These are phyloP conservation scores for Ustilago xerochloae DNA, from an alignment of 1,284 basidiomycete genomes.

Conservation along the genomic window DNA sequence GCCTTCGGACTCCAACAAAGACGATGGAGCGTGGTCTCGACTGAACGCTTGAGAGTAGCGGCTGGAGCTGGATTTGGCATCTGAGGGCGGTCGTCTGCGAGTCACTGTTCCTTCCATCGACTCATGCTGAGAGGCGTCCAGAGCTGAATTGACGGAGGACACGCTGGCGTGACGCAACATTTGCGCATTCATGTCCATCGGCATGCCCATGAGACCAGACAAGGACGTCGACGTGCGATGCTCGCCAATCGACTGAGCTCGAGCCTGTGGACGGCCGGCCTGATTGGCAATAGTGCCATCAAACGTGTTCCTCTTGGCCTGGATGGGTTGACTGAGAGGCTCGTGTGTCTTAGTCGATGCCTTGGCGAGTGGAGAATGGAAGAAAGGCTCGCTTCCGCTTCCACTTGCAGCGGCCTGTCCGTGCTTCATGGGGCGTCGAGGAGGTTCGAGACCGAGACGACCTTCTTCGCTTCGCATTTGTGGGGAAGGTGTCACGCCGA, in stretches of 20 bases:
- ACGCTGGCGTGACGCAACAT: constrained; percentile 40
- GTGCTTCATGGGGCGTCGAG: constrained; percentile 29
- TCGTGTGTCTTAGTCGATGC: constrained; percentile 43
- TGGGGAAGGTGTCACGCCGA: constrained; percentile 51
- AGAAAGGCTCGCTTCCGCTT: constrained; percentile 13
- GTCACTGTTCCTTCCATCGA: constrained; percentile 3
- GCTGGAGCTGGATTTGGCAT: constrained; percentile 40
- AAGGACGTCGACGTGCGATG: constrained; percentile 35
- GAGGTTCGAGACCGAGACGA: constrained; percentile 33
- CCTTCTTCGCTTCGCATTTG: constrained; percentile 30
- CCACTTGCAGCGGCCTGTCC: constrained; percentile 1
- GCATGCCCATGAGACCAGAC: constrained; percentile 54
- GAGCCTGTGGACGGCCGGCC: constrained; percentile 8
- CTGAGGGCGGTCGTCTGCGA: constrained; percentile 33
- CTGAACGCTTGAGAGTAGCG: constrained; percentile 41
- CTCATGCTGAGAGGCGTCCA: constrained; percentile 10
- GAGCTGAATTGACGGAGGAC: constrained; percentile 30
- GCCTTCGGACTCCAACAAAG: constrained; percentile 22
- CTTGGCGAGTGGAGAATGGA: constrained; percentile 40
- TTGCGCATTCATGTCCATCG: constrained; percentile 29
- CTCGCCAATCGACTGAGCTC: constrained; percentile 18
- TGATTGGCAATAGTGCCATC: constrained; percentile 8
- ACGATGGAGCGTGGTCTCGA: constrained; percentile 34
- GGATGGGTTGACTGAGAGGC: constrained; percentile 21
- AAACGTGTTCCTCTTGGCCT: constrained; percentile 15